Evolutionary conservation across 257 asterid genomes (phyloP).

Genomic region (Asclepias syriaca): DNA sequence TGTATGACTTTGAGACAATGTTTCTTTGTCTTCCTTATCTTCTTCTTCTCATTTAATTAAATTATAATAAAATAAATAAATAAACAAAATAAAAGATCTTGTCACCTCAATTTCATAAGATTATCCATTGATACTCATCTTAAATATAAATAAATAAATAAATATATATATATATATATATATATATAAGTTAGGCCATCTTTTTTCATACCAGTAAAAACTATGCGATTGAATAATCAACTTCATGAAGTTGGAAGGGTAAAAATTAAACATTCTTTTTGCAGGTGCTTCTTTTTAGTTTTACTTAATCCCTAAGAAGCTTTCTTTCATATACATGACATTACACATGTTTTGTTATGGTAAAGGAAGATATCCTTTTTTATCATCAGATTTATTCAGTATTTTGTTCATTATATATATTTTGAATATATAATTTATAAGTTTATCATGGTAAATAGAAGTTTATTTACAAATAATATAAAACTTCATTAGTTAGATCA

Average conservation of each 20-base stretch:
- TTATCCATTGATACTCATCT: not conserved
- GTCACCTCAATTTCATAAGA: not conserved
- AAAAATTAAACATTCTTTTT: not conserved
- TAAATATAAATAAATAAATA: not conserved
- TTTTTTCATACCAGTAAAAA: too few species aligned
- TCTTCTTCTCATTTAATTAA: not conserved
- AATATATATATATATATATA: too few species aligned
- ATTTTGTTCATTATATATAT: too few species aligned
- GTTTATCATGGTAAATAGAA: too few species aligned
- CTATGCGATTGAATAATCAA: not conserved
- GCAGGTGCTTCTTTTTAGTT: not conserved
- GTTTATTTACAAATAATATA: too few species aligned
- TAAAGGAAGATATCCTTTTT: not conserved
- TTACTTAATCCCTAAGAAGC: not conserved
- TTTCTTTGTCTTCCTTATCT: not conserved
- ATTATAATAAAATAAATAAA: too few species aligned
- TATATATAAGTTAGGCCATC: too few species aligned
- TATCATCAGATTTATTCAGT: too few species aligned
- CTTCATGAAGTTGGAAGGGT: not conserved
- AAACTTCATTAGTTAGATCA: too few species aligned
- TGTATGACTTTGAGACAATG: not conserved
- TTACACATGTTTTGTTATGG: not conserved
- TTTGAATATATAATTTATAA: too few species aligned
- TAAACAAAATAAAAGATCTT: not conserved
- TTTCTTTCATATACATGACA: not conserved